Base-by-base conservation (phyloP, 345 rosid genomes). In the Euphorbia lathyris region DNA sequence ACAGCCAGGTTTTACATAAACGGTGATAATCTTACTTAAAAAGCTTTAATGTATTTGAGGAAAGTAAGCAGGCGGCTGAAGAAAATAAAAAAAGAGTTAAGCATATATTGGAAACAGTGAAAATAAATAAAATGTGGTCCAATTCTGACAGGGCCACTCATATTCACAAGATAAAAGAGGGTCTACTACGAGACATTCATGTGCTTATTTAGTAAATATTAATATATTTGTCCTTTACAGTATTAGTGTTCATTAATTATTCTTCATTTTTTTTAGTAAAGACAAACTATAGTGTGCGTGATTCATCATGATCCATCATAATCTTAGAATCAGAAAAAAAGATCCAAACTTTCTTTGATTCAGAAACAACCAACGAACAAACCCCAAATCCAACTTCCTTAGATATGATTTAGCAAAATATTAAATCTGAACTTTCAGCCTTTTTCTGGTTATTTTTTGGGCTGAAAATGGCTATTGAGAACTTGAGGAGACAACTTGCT, bases 401-500 rank as follows among this genome's bases (percentile, higher is more conserved):
- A n/a, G n/a, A n/a, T n/a, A n/a, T n/a, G n/a, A n/a, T n/a, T n/a
- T n/a, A n/a, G n/a, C n/a, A n/a, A n/a, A n/a, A n/a, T n/a, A n/a
- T n/a, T n/a, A n/a, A n/a, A n/a, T n/a, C n/a, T n/a, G 45, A 12
- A n/a, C n/a, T 45, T 57, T 25, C 1, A 25, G 38, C 27, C 9
- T 34, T 57, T 5, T 51, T 68, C 63, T 7, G 38, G 13, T 19
- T 43, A 11, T 22, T 25, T 11, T 38, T 56, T 68, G 76, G 42
- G 25, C 61, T 51, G 69, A 70, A n/a, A 78, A 91, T 87, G 92
- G 91, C 82, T 74, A 73, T 63, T 13, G 81, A 81, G 56, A 82
- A 77, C 69, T 69, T 90, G 69, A 86, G 84, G 66, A 86, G 86
- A 77, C 83, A 80, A 84, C 97, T 94, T 74, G 91, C 93, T 62